Evolutionary conservation across 208 protist species (phyloP).

Genomic region (Zelonia costaricensis): DNA sequence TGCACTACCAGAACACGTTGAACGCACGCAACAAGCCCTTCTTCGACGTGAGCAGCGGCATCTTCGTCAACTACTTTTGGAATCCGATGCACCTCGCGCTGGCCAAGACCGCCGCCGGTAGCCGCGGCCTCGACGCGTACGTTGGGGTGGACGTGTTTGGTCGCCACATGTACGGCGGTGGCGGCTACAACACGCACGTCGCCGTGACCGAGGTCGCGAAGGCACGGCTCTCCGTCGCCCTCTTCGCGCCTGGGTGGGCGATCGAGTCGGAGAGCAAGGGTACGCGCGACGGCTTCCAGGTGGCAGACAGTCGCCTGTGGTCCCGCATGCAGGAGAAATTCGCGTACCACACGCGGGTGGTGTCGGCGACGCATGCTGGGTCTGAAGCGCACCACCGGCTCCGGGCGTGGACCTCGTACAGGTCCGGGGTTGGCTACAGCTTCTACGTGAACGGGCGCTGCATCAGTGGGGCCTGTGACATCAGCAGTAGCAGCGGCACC

Average conservation of each 20-base stretch:
- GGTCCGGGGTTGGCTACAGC: conserved; percentile 48
- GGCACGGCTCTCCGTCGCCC: conserved; percentile 55
- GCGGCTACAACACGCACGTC: conserved; percentile 58
- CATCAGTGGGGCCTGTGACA: conserved; percentile 6
- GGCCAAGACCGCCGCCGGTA: conserved; percentile 29
- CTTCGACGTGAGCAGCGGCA: conserved; percentile 78
- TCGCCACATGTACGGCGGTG: conserved; percentile 72
- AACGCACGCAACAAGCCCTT: conserved; percentile 77
- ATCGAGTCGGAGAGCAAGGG: conserved; percentile 54
- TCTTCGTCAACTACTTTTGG: conserved; percentile 94
- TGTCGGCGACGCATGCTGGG: not conserved
- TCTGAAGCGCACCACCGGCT: not conserved
- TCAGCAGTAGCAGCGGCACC: not conserved
- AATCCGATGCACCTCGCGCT: conserved; percentile 39
- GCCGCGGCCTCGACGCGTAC: conserved; percentile 56
- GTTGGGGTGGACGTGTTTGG: conserved; percentile 91
- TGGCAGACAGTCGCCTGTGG: conserved; percentile 61
- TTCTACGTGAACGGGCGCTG: conserved; percentile 53
- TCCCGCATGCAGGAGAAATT: conserved; percentile 46
- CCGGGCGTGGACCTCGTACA: conserved; percentile 55
- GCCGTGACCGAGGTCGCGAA: conserved; percentile 37
- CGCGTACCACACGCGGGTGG: conserved; percentile 7
- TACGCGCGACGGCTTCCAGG: conserved; percentile 46
- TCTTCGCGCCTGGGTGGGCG: conserved; percentile 93
- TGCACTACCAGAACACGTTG: conserved; percentile 84